Base-by-base conservation (phyloP, 225 moss, liverwort and hornwort genomes). In the Neckera pumila region DNA sequence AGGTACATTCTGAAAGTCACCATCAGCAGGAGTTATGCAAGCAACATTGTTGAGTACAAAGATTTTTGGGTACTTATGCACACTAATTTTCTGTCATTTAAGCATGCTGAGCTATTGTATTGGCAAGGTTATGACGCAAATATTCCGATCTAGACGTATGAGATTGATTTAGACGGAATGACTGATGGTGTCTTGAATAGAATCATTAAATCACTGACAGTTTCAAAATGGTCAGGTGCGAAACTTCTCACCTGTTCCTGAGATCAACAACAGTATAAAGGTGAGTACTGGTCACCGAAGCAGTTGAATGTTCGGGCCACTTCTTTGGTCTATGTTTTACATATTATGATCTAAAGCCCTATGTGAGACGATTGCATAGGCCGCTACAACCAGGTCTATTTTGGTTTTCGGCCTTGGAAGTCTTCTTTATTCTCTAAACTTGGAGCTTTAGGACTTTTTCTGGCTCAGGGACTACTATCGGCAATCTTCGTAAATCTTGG, bases 1-100 rank as follows among this genome's bases (percentile, higher is more conserved):
- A 98, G 97, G 89, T 98, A 98, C 80, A 96, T 98, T 43, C 83
- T 97, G 89, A 98, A 98, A 90, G 98, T 98, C 85, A 98, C 98
- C 12, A 96, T 98, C 87, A 98, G 98, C 91, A 97, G 98, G 91
- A 97, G 94, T 90, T 98, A 96, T 90, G 96, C 98, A 82, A 96
- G 93, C 89, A 98, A 98, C 86, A 96, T 97, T 87, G 94, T 97
- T 31, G 98, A 98, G 89, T 98, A 96, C 86, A 98, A 97, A 79
- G 98, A 98, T 84, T 98, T 98, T 74, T 98, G 98, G 97, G 91
- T 91, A 89, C 54, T 64, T 15, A 63, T 87, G 57, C 71, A 49
- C 78, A 14, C 77, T 77, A 78, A 47, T 42, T 57, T 28, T 79
- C 26, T 88, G 21, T 86, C 85, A 17, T 65, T 36, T 36, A 64